These are phyloP conservation scores for Mycosarcoma maydis DNA, from an alignment of 1,284 basidiomycete genomes.

Conservation along the genomic window DNA sequence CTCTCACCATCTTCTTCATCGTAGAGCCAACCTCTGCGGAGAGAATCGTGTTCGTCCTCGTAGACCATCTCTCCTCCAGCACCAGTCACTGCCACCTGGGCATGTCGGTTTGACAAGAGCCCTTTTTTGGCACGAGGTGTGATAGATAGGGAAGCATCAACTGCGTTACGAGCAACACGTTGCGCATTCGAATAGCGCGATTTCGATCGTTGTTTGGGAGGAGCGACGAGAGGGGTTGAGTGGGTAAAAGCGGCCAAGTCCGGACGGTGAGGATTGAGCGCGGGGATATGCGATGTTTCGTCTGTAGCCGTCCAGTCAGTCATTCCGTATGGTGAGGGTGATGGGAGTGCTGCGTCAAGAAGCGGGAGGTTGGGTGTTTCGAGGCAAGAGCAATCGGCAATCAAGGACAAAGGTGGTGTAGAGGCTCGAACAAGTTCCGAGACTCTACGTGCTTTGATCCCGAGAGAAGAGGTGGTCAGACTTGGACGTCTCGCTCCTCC, in stretches of 20 bases:
- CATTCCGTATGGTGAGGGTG: constrained; percentile 26
- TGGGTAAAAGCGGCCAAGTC: neutral
- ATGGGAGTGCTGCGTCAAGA: constrained; percentile 29
- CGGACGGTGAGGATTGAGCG: constrained; percentile 3
- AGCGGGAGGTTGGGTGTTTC: constrained; percentile 28
- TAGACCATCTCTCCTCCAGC: neutral
- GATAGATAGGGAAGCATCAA: neutral
- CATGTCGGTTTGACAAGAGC: constrained; percentile 2
- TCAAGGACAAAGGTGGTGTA: constrained; percentile 31
- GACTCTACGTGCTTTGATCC: constrained; percentile 41
- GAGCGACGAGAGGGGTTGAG: constrained; percentile 23
- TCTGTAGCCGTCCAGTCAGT: constrained; percentile 42
- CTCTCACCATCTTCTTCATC: constrained; percentile 17
- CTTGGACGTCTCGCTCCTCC: constrained; percentile 16
- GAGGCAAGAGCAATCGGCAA: constrained; percentile 25
- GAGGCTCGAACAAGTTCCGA: constrained; percentile 40
- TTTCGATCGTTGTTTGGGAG: neutral
- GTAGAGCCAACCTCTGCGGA: constrained; percentile 33
- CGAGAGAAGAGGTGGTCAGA: constrained; percentile 29
- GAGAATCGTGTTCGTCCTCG: constrained; percentile 35
- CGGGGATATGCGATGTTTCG: constrained; percentile 34
- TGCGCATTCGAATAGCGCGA: constrained; percentile 42
- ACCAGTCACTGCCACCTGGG: constrained; percentile 1
- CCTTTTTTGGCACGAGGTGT: constrained; percentile 2
- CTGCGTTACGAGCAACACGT: constrained; percentile 6